Conservation (phyloP, 2,329 filamentous ascomycete species). For the Chalaropsis ovoidea region DNA sequence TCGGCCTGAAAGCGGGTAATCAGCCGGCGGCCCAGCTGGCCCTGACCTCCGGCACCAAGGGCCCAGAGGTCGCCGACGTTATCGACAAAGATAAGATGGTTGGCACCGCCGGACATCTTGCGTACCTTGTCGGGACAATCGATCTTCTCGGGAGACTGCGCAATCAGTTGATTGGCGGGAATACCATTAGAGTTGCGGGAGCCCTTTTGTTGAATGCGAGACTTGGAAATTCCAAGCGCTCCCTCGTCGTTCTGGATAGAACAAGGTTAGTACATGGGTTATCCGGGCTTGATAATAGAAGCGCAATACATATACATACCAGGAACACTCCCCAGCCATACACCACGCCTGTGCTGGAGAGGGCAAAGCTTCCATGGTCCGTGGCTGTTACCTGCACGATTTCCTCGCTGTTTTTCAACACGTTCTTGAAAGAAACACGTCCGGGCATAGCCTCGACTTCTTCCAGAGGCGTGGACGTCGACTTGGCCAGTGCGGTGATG, state of each 20-base stretch:
- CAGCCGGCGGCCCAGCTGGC: slow-evolving; percentile 36
- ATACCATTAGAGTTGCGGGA: slow-evolving; percentile 10
- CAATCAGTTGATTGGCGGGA: slow-evolving; percentile 22
- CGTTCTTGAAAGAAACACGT: slow-evolving; percentile 36
- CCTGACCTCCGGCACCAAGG: slow-evolving; percentile 49
- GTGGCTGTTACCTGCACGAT: slow-evolving; percentile 51
- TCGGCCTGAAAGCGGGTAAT: slow-evolving; percentile 42
- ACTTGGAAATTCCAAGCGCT: slow-evolving; percentile 42
- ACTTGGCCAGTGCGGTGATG: slow-evolving; percentile 45
- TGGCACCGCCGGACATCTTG: slow-evolving; percentile 45
- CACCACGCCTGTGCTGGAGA: slow-evolving; percentile 51
- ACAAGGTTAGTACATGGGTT: neutral
- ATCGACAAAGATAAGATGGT: slow-evolving; percentile 48
- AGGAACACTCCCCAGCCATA: slow-evolving; percentile 61
- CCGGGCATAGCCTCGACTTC: slow-evolving; percentile 19
- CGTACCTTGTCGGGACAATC: slow-evolving; percentile 43
- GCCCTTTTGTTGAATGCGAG: slow-evolving; percentile 27
- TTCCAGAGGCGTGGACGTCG: slow-evolving; percentile 45
- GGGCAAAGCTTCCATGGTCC: slow-evolving; percentile 53
- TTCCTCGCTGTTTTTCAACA: slow-evolving; percentile 38
- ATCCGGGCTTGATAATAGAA: neutral
- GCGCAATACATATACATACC: slow-evolving; percentile 31
- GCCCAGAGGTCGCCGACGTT: slow-evolving; percentile 42
- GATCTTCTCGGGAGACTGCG: slow-evolving; percentile 36
- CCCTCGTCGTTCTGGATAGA: slow-evolving; percentile 36